Base-by-base conservation (phyloP, 331 rosid species). In the Quercus phellos region DNA sequence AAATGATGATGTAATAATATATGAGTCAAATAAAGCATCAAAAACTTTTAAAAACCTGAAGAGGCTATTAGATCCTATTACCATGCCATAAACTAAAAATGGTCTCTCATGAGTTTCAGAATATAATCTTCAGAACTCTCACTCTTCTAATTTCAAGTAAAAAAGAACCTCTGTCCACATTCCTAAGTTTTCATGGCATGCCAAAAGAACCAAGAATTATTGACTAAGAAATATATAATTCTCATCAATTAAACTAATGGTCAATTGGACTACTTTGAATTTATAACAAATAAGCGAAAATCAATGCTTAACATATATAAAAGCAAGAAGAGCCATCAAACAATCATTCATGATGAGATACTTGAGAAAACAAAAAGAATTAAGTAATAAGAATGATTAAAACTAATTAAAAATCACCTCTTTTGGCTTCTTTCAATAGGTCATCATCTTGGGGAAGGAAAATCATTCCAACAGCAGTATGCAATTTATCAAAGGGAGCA, bases 381-480 rank as follows among this genome's bases (percentile, higher is more conserved):
- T 46, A 86, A 58, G 51, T 29, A 58, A 66, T 59, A 29, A 70
- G 22, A 26, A 29, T 78, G 30, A 83, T 69, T 63, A 54, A 58
- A 55, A 27, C 72, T 74, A 70, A 83, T 68, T 66, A 82, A 84
- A 77, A 82, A 27, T 82, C 82, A 94, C 99, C 99, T 83, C 82
- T 87, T 90, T 92, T 90, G 56, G 94, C 98, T 86, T 90, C 88
- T 73, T 90, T 89, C 85, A 59, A 22, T 61, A 82, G 90, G 69
- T 70, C 79, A 51, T 80, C 96, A 69, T 90, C 91, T 84, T 83
- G 76, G 77, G 99, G 99, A 27, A 94, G 88, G 85, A 94, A 94
- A 84, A 94, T 87, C 99, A 94, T 94, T 81, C 98, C 99, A 79
- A 94, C 96, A 71, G 97, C 99, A 63, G 98, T 89, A 85, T 92